Percentiles rank a stretch among this genome's conserved stretches.
phyloP scores from a whole-genome alignment of 805 yeast species.

The Myxozyma kluyveri region DNA sequence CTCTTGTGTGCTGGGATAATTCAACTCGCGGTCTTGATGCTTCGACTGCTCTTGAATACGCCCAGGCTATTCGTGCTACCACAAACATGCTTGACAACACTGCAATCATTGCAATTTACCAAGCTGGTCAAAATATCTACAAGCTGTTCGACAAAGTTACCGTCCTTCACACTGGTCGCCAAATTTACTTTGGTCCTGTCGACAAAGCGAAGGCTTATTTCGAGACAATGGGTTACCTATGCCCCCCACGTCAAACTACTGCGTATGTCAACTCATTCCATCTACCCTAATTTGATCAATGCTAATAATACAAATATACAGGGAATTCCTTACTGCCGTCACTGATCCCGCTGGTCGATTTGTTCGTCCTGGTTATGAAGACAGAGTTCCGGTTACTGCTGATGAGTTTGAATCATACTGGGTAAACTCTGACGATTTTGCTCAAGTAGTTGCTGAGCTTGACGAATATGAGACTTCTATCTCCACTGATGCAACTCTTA shows the following conservation, averaged over 20 bases:
- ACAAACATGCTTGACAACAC: slow-evolving; percentile 49
- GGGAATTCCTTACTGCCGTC: slow-evolving; percentile 63
- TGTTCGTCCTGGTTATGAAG: slow-evolving; percentile 48
- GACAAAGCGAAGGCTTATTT: slow-evolving; percentile 50
- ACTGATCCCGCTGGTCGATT: slow-evolving; percentile 65
- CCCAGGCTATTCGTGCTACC: slow-evolving; percentile 54
- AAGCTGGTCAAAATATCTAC: slow-evolving; percentile 54
- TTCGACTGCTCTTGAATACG: slow-evolving; percentile 65
- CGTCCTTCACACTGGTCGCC: slow-evolving; percentile 54
- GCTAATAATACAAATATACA: background rate
- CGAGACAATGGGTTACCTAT: slow-evolving; percentile 52
- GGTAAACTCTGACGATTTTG: slow-evolving; percentile 50
- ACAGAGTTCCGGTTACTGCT: slow-evolving; percentile 58
- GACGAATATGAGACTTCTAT: slow-evolving; percentile 42
- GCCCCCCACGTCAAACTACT: slow-evolving; percentile 59
- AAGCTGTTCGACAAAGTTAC: slow-evolving; percentile 54
- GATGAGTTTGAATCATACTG: slow-evolving; percentile 61
- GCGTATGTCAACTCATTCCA: slow-evolving; percentile 38
- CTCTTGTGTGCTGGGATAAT: slow-evolving; percentile 60
- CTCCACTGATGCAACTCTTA: slow-evolving; percentile 39
- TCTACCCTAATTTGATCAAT: background rate
- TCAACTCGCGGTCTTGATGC: slow-evolving; percentile 70
- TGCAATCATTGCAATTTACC: slow-evolving; percentile 61
- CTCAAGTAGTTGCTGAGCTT: slow-evolving; percentile 46
- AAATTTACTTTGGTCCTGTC: slow-evolving; percentile 52